phyloP scores from a whole-genome alignment of 305 asterid species.

The Rubia balearica region DNA sequence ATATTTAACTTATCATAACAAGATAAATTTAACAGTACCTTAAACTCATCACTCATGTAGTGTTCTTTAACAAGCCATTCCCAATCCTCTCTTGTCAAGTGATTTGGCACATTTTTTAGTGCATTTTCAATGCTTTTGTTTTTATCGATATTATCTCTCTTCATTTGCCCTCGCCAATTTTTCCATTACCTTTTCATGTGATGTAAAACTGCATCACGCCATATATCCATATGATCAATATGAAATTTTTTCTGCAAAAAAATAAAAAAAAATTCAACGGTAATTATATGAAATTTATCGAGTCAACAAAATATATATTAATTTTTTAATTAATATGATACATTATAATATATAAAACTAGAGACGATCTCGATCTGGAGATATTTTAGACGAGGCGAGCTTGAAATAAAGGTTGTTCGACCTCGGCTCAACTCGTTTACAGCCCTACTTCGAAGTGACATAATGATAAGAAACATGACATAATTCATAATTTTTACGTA shows the following conservation, averaged over 20 bases:
- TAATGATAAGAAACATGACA: too few relatives aligned
- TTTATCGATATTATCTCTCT: not conserved
- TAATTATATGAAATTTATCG: too few relatives aligned
- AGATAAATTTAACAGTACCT: not conserved
- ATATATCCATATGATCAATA: not conserved
- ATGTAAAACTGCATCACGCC: not conserved
- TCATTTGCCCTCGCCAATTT: not conserved
- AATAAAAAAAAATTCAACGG: not conserved
- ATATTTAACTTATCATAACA: too few relatives aligned
- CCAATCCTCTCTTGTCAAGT: not conserved
- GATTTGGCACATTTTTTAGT: not conserved
- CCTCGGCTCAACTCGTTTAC: too few relatives aligned
- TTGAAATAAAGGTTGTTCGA: too few relatives aligned
- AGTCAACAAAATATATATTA: too few relatives aligned
- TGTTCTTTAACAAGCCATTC: not conserved
- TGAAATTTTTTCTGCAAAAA: not conserved
- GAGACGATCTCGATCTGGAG: too few relatives aligned
- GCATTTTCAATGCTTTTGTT: not conserved
- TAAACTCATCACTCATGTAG: not conserved
- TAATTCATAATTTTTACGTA: not conserved
- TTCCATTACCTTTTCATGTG: constrained; percentile 4
- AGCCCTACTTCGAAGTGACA: too few relatives aligned
- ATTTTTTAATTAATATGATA: too few relatives aligned
- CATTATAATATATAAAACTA: too few relatives aligned
- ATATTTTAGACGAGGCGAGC: too few relatives aligned